Evolutionary conservation across 2,329 filamentous ascomycete genomes (phyloP).

Genomic region (Ceratocystis alfenasii): DNA sequence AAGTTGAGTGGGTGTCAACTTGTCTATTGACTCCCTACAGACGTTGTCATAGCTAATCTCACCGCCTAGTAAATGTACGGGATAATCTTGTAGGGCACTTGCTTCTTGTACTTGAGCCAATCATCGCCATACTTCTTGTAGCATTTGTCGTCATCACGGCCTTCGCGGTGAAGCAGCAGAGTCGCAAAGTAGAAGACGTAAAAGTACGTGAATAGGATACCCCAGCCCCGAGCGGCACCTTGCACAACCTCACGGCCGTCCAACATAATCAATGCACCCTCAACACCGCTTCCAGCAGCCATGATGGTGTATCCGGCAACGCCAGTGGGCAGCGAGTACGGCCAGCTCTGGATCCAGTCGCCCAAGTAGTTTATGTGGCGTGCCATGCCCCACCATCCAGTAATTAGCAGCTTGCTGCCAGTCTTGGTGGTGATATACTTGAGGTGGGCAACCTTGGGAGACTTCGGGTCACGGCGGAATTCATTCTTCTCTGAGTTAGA

Average conservation of each 20-base stretch:
- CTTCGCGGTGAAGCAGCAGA: constrained; percentile 73
- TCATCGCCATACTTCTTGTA: constrained; percentile 81
- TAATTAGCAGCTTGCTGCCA: constrained; percentile 68
- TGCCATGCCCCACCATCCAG: constrained; percentile 87
- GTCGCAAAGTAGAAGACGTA: constrained; percentile 87
- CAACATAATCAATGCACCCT: constrained; percentile 44
- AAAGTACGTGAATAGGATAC: constrained; percentile 84
- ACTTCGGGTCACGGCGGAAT: constrained; percentile 77
- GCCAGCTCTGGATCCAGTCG: constrained; percentile 90
- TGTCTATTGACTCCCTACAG: neutral
- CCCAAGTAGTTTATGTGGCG: constrained; percentile 94
- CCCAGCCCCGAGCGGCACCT: constrained; percentile 66
- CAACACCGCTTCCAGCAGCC: constrained; percentile 37
- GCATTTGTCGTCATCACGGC: constrained; percentile 85
- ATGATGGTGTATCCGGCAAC: constrained; percentile 69
- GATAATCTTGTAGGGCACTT: constrained; percentile 70
- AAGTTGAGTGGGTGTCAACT: neutral
- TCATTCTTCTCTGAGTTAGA: constrained; percentile 90
- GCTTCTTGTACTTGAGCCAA: constrained; percentile 78
- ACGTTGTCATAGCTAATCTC: neutral
- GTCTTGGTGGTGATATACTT: constrained; percentile 74
- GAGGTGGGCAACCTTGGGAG: constrained; percentile 67
- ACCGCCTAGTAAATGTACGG: constrained; percentile 63
- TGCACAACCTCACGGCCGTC: constrained; percentile 56
- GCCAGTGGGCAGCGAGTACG: constrained; percentile 77